Evolutionary conservation across 2,329 filamentous ascomycete species (phyloP).

Genomic region (Fusarium dlaminii): DNA sequence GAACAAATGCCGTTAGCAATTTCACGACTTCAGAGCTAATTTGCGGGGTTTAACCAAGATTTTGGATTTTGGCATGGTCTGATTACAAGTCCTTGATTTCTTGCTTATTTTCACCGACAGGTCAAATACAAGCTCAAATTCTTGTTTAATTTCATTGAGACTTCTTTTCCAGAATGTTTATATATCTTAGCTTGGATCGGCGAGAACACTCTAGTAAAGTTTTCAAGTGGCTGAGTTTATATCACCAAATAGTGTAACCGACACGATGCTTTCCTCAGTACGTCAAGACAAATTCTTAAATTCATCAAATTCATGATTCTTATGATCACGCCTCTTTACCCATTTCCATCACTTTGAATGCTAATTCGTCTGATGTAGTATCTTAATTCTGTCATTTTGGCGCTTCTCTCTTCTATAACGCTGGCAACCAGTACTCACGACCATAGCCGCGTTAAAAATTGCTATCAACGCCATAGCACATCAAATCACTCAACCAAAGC

Average conservation of each 20-base stretch:
- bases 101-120: not conserved
- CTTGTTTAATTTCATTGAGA: rapidly evolving
- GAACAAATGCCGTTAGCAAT: not conserved
- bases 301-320: not conserved
- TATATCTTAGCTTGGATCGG: rapidly evolving
- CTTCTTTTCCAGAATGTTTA: rapidly evolving
- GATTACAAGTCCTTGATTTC: not conserved
- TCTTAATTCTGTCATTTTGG: not conserved
- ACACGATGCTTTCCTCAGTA: not conserved
- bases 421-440: not conserved
- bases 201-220: rapidly evolving
- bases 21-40: not conserved
- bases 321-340: not conserved
- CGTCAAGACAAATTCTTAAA: not conserved
- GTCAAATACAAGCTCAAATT: rapidly evolving
- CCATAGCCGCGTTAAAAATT: not conserved
- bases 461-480: not conserved
- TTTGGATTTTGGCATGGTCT: not conserved
- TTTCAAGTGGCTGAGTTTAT: rapidly evolving
- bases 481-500: not conserved
- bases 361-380: not conserved
- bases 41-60: not conserved
- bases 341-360: rapidly evolving
- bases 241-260: not conserved
- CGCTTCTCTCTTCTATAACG: not conserved